phyloP scores from a whole-genome alignment of 352 stramenopile genomes.

The Globisporangium irregulare region DNA sequence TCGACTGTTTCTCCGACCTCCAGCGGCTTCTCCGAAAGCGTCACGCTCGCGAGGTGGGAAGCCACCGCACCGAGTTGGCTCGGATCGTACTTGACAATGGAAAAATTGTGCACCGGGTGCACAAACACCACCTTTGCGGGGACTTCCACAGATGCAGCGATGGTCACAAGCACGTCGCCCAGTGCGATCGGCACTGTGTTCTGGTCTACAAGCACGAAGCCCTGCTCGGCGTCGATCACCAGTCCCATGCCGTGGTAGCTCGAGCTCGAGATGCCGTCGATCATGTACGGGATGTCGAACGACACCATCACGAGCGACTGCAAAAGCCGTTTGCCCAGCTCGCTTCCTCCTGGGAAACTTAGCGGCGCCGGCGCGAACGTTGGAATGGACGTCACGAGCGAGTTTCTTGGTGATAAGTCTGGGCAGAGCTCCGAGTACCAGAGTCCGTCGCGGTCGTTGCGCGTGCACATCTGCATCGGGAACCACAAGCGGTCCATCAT shows the following conservation, averaged over 20 bases:
- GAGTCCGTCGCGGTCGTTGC: conserved; percentile 68
- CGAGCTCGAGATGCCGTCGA: conserved; percentile 88
- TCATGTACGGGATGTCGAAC: conserved; percentile 92
- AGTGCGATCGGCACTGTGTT: conserved; percentile 90
- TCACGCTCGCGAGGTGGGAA: conserved; percentile 51
- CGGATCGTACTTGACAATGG: conserved; percentile 88
- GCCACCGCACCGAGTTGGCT: conserved; percentile 60
- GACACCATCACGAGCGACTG: conserved; percentile 87
- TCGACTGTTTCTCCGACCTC: conserved; percentile 75
- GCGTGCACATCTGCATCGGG: conserved; percentile 73
- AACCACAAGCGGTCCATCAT: conserved; percentile 91
- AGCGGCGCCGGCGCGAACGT: conserved; percentile 54
- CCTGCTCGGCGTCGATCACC: conserved; percentile 77
- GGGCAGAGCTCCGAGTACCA: conserved; percentile 56
- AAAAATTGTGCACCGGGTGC: conserved; percentile 92
- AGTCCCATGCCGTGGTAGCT: conserved; percentile 89
- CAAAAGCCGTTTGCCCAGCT: conserved; percentile 67
- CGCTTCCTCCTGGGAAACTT: conserved; percentile 67
- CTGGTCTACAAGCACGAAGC: conserved; percentile 91
- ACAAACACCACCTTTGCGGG: conserved; percentile 87
- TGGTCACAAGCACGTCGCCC: conserved; percentile 84
- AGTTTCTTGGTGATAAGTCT: conserved; percentile 14
- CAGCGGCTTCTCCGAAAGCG: conserved; percentile 58
- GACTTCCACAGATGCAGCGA: conserved; percentile 87
- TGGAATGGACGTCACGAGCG: conserved; percentile 32